Evolutionary conservation across 2,329 filamentous ascomycete genomes (phyloP).

Genomic region (Arachnopeziza araneosa): DNA sequence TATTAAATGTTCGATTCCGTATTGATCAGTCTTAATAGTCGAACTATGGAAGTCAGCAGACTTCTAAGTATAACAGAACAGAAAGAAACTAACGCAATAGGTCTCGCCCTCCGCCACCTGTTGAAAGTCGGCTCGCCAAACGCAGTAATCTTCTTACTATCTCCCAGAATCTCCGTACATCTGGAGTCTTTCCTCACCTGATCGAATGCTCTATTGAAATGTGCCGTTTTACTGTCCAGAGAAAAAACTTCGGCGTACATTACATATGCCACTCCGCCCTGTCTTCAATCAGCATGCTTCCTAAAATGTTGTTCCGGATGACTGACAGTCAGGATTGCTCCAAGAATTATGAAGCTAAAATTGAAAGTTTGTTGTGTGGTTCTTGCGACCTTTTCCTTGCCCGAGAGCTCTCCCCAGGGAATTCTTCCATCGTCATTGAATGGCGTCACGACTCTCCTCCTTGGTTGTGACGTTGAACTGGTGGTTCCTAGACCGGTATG

Average conservation of each 20-base stretch:
- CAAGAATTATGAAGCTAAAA: conserved; percentile 69
- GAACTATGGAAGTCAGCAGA: conserved; percentile 45
- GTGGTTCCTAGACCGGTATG: conserved; percentile 39
- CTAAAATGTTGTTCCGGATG: neutral
- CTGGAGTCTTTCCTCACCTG: conserved; percentile 67
- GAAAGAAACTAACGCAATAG: conserved; percentile 46
- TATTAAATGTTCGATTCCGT: conserved; percentile 72
- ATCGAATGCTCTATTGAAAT: conserved; percentile 83
- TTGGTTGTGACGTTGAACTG: conserved; percentile 22
- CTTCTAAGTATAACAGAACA: neutral
- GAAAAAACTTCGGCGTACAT: conserved; percentile 81
- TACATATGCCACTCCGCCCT: conserved; percentile 74
- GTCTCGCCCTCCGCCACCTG: conserved; percentile 68
- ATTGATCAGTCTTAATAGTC: conserved; percentile 60
- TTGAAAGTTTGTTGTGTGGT: conserved; percentile 91
- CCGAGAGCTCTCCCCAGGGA: conserved; percentile 72
- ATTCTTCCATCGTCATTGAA: conserved; percentile 82
- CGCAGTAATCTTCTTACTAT: conserved; percentile 68
- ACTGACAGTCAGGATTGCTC: conserved; percentile 68
- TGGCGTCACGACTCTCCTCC: conserved; percentile 68
- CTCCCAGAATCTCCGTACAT: conserved; percentile 70
- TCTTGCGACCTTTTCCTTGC: conserved; percentile 71
- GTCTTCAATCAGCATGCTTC: conserved; percentile 8
- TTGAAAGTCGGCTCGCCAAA: conserved; percentile 77
- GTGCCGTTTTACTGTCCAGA: conserved; percentile 74